These are phyloP conservation scores for Carallia brachiata DNA, from an alignment of 345 rosid species.

Conservation along the genomic window DNA sequence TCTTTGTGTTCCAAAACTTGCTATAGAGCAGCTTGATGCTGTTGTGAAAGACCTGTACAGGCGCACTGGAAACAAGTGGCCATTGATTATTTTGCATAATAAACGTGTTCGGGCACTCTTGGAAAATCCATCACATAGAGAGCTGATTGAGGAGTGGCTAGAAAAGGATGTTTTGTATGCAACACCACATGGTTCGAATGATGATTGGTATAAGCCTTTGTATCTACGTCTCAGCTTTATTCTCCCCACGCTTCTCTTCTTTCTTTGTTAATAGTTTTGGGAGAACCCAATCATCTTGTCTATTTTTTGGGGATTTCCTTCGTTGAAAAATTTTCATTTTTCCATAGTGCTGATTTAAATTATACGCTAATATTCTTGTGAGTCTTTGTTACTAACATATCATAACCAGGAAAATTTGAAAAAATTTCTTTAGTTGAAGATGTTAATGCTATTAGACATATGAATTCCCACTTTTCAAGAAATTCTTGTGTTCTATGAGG, in stretches of 20 bases:
- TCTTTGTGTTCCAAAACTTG: constrained; percentile 25
- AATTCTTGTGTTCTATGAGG: background rate
- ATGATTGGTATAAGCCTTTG: constrained; percentile 62
- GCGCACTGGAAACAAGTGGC: constrained; percentile 60
- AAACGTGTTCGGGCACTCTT: constrained; percentile 63
- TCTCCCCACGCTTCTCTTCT: no score
- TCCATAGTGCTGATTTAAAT: no score
- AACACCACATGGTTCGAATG: constrained; percentile 89
- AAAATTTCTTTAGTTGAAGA: no score
- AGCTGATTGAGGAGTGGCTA: constrained; percentile 67
- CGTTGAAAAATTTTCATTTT: no score
- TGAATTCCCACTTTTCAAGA: background rate
- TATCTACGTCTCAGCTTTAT: no score
- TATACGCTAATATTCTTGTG: no score
- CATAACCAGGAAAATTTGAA: background rate
- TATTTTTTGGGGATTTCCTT: no score
- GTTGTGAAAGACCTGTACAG: constrained; percentile 59
- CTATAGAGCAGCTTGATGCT: constrained; percentile 80
- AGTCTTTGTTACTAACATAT: background rate
- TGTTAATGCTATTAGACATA: background rate
- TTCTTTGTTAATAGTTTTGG: no score
- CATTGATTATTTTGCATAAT: constrained; percentile 70
- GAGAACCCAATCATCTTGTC: no score
- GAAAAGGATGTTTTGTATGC: constrained; percentile 54
- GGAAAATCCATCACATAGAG: constrained; percentile 48